A percentile compares a stretch with the other conserved stretches of the same genome.
These are phyloP conservation scores for Brettanomyces bruxellensis DNA, from an alignment of 805 yeast species.

Conservation along the genomic window DNA sequence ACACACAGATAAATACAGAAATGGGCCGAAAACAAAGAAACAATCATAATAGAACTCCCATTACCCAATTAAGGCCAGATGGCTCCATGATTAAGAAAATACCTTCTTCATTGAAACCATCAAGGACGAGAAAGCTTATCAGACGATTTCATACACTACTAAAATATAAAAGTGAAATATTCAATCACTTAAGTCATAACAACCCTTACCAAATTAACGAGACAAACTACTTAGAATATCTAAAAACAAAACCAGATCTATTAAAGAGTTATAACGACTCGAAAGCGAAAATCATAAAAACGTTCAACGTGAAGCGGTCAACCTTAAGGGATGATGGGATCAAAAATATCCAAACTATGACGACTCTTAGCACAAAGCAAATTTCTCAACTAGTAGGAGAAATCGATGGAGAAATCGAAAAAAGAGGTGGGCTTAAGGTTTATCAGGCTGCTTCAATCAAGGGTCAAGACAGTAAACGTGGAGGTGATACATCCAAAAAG, in stretches of 20 bases:
- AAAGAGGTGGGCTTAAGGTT: conserved; percentile 65
- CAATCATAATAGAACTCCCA: conserved; percentile 1
- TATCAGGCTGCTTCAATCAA: conserved; percentile 81
- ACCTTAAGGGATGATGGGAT: conserved; percentile 4
- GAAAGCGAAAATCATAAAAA: conserved; percentile 5
- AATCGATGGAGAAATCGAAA: conserved; percentile 52
- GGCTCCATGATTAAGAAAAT: conserved; percentile 6
- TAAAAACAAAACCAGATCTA: conserved; percentile 4
- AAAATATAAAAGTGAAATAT: conserved; percentile 40
- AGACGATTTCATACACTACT: conserved; percentile 67
- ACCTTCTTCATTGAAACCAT: conserved; percentile 52
- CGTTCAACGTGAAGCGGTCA: conserved; percentile 18
- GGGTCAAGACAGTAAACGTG: conserved; percentile 72
- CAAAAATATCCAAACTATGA: neutral
- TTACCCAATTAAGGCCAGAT: neutral
- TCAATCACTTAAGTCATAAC: conserved; percentile 11
- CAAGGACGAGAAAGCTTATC: conserved; percentile 64
- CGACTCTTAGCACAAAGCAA: neutral
- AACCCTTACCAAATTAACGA: conserved; percentile 3
- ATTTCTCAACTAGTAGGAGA: conserved; percentile 32
- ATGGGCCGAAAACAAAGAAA: conserved; percentile 14
- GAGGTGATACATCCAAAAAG: conserved; percentile 86
- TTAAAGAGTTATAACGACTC: conserved; percentile 5
- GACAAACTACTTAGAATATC: conserved; percentile 6
- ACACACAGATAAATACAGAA: too few species aligned